phyloP scores from a whole-genome alignment of 163 green algal species.

The Coccomyxa subellipsoidea region DNA sequence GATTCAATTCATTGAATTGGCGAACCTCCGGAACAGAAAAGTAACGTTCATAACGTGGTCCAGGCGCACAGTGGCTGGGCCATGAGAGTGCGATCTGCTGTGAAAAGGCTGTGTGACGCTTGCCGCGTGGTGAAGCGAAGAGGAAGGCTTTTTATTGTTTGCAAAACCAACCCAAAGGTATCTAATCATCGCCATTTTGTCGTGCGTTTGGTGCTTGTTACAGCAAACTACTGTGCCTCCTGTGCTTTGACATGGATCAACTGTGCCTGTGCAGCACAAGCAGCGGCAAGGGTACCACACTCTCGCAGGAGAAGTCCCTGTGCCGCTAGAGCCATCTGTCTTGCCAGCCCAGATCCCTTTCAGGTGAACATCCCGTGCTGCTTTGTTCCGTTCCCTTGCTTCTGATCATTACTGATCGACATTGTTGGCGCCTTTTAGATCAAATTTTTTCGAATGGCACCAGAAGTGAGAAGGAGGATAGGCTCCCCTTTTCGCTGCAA shows the following conservation, averaged over 20 bases:
- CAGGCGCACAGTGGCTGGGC: background rate
- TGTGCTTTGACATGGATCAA: background rate
- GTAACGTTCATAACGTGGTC: too few species aligned
- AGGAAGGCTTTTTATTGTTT: background rate
- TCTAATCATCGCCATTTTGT: background rate
- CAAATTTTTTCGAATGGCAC: background rate
- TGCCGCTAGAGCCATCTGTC: background rate
- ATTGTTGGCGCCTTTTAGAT: background rate
- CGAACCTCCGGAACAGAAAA: too few species aligned
- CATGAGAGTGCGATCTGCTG: slow-evolving; percentile 6
- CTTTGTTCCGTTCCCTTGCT: background rate
- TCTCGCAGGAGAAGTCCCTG: background rate
- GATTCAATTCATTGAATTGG: too few species aligned
- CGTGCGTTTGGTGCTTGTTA: background rate
- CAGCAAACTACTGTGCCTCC: background rate
- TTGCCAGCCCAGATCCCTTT: background rate
- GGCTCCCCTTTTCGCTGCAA: too few species aligned
- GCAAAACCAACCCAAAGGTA: slow-evolving; percentile 2
- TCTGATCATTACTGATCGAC: background rate
- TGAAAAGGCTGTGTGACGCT: background rate
- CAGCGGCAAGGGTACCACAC: slow-evolving; percentile 5
- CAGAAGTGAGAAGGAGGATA: too few species aligned
- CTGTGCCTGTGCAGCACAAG: background rate
- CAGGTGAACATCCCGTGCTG: too few species aligned
- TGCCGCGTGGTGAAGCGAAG: slow-evolving; percentile 5